Conservation (phyloP, 2,329 filamentous ascomycete genomes). For the Emmonsia crescens region DNA sequence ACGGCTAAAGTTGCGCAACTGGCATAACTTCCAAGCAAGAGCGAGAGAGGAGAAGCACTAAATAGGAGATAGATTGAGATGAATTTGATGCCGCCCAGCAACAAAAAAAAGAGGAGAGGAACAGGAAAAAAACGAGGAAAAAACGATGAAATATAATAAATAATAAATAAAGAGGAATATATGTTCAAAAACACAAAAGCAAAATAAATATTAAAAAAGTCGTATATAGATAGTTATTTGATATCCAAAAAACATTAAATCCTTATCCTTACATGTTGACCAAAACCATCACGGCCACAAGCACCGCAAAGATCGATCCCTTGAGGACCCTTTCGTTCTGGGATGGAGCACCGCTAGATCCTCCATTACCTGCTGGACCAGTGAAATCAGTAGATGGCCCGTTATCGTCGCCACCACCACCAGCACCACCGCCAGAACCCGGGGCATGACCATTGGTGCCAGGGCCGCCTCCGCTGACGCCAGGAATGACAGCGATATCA, state of each 20-base stretch:
- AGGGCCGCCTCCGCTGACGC: slow-evolving; percentile 24
- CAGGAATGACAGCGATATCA: slow-evolving; percentile 22
- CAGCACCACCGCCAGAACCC: slow-evolving; percentile 12
- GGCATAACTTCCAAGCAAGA: not conserved
- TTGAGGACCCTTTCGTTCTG: slow-evolving; percentile 32
- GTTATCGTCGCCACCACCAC: slow-evolving; percentile 12
- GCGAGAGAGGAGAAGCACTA: not conserved
- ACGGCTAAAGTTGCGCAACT: too few relatives aligned
- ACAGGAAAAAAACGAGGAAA: not conserved
- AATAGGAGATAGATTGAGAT: not conserved
- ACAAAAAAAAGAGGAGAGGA: not conserved
- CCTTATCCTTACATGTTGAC: slow-evolving; percentile 31
- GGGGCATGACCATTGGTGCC: slow-evolving; percentile 19
- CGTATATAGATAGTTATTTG: not conserved
- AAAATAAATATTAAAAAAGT: slow-evolving; percentile 1
- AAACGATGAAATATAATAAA: not conserved
- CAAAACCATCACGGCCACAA: slow-evolving; percentile 37
- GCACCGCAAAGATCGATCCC: slow-evolving; percentile 37
- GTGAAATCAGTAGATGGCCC: slow-evolving; percentile 21
- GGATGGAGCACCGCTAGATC: slow-evolving; percentile 22
- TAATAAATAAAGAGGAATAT: slow-evolving; percentile 4
- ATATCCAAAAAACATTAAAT: slow-evolving; percentile 7
- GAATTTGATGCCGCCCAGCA: not conserved
- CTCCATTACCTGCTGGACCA: slow-evolving; percentile 15
- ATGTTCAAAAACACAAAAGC: slow-evolving; percentile 5